Conservation (phyloP, 768 basidiomycete genomes). For the Pisolithus orientalis region DNA sequence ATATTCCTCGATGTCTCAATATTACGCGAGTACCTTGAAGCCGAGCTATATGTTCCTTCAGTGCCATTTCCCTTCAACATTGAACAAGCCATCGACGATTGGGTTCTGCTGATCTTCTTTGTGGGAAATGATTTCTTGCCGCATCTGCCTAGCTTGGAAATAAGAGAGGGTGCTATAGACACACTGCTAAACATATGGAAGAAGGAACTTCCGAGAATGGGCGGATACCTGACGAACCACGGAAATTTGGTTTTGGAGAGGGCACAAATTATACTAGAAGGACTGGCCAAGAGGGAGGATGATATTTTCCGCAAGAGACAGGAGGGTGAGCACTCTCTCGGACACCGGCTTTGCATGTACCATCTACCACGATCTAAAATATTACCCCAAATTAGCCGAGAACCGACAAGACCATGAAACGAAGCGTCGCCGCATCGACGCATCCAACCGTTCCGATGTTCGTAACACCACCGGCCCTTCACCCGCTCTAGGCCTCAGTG, state of each 20-base stretch:
- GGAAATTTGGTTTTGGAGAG: slow-evolving; percentile 80
- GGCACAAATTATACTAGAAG: slow-evolving; percentile 92
- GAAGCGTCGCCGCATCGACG: slow-evolving; percentile 75
- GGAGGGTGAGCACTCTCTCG: slow-evolving; percentile 63
- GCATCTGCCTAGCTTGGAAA: slow-evolving; percentile 96
- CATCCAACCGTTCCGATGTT: slow-evolving; percentile 33
- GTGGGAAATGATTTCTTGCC: slow-evolving; percentile 99
- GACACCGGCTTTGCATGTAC: not conserved
- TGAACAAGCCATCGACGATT: slow-evolving; percentile 98
- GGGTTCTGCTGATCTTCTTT: slow-evolving; percentile 99
- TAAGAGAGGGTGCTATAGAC: slow-evolving; percentile 98
- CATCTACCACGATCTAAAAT: slow-evolving; percentile 5
- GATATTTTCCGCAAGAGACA: slow-evolving; percentile 90
- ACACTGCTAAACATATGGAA: slow-evolving; percentile 96
- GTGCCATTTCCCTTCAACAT: slow-evolving; percentile 82
- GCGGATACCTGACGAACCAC: slow-evolving; percentile 93
- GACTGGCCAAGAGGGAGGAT: slow-evolving; percentile 89
- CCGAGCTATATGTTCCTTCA: slow-evolving; percentile 82
- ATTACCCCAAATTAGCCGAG: slow-evolving; percentile 54
- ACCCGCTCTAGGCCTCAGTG: slow-evolving; percentile 21
- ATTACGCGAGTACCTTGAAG: slow-evolving; percentile 95
- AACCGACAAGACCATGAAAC: slow-evolving; percentile 89
- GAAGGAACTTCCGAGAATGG: slow-evolving; percentile 88
- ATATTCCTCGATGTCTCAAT: slow-evolving; percentile 98
- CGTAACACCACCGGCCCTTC: slow-evolving; percentile 26